Evolutionary conservation across 768 basidiomycete species (phyloP), one percentile per base, ranked within the genome.

Genomic region (Lanmaoa pseudosensibilis): DNA sequence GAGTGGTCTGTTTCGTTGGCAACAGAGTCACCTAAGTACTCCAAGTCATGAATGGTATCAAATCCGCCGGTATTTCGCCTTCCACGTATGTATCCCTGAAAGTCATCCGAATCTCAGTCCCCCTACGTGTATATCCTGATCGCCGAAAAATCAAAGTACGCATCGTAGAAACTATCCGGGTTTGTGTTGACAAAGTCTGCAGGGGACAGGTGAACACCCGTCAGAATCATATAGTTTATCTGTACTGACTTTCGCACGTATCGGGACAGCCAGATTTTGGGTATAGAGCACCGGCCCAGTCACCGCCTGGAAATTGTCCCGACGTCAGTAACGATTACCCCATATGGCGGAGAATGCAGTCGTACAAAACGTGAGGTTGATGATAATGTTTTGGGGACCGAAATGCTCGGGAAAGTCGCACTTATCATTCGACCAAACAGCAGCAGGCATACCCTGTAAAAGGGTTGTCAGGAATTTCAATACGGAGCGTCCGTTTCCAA

Each of bases 61-160:
- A 46, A 60, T 50, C 52, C 49, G 2, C 39, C 32, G 15, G 39
- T 48, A 55, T 55, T 39, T n/a, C 56, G 33, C 37, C 47, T 37
- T 55, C 49, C 16, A 36, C 13, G 27, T 27, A 52, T 40, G 23
- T 34, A 44, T 23, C 33, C 54, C 39, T 11, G 25, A 36, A 46
- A 11, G n/a, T 21, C 37, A 46, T 37, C 33, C n/a, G 18, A 41
- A 27, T 23, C 50, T 10, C 36, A 40, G 19, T 47, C 19, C 52
- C 11, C 61, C 27, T 68, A 78, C 27, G 65, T 71, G 68, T 83
- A 85, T 32, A 83, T 72, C 55, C 78, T 80, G 51, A 90, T 69
- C 48, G 80, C 81, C 46, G 79, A 77, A 67, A 92, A 80, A 43
- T 88, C 82, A 73, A 88, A 92, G 75, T 84, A 90, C 0, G 90